Evolutionary conservation across 768 basidiomycete genomes (phyloP).

Genomic region (Porphyrellus cyaneotinctus): DNA sequence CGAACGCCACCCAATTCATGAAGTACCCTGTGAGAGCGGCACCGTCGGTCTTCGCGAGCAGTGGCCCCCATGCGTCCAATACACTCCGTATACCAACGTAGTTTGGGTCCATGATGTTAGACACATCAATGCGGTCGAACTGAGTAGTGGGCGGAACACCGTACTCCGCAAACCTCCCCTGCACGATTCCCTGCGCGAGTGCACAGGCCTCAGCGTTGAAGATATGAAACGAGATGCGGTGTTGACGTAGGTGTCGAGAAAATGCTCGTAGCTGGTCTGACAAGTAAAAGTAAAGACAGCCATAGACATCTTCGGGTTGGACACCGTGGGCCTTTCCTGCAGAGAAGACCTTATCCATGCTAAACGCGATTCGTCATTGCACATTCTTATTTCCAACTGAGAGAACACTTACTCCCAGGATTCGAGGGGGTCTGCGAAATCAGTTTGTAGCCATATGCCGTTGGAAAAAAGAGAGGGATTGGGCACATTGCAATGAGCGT

Average conservation of each 20-base stretch:
- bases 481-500: constrained; percentile 37
- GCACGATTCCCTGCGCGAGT: constrained; percentile 37
- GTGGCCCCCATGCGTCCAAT: constrained; percentile 35
- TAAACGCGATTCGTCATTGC: constrained; percentile 14
- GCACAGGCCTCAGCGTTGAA: constrained; percentile 36
- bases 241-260: constrained; percentile 31
- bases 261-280: constrained; percentile 39
- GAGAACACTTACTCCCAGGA: constrained; percentile 44
- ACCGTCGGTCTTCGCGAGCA: constrained; percentile 30
- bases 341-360: constrained; percentile 37
- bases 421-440: constrained; percentile 42
- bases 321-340: constrained; percentile 39
- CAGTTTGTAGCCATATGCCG: constrained; percentile 43
- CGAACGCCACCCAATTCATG: constrained; percentile 43
- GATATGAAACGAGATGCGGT: constrained; percentile 34
- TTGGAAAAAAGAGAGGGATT: constrained; percentile 46
- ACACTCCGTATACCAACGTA: constrained; percentile 38
- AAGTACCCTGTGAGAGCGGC: constrained; percentile 41
- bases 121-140: constrained; percentile 48
- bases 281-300: constrained; percentile 48
- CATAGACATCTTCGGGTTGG: constrained; percentile 42
- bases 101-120: constrained; percentile 43
- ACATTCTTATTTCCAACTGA: not conserved
- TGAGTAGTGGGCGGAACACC: constrained; percentile 22
- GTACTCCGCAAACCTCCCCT: constrained; percentile 10